Base-by-base conservation (phyloP, 306 rosid species). In the Citrullus amarus region DNA sequence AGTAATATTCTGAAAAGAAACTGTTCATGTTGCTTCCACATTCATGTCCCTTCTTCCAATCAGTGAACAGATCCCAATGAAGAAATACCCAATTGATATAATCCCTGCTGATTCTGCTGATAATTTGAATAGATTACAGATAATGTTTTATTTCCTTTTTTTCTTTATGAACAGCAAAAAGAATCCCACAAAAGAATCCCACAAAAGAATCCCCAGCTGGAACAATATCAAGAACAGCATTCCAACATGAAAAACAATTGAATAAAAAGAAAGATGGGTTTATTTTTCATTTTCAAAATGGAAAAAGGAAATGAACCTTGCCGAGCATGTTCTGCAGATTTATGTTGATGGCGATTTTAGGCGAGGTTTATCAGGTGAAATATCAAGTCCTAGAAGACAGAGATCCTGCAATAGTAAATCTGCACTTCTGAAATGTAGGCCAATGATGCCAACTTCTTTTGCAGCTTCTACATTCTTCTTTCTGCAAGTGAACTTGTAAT, bases 401-500 rank as follows among this genome's bases (percentile, higher is more conserved):
- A 94, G 88, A 81, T 90, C 93, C 74, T 85, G 85, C 10, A 82
- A 83, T 69, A 94, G 87, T 60, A 34, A 62, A 53, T 88, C 82
- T 59, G 82, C 89, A 81, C 79, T 88, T 86, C 73, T 89, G 85
- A 94, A 92, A 84, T 88, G 95, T 46, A 92, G 76, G 81, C 98
- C 93, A 62, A 72, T 71, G 60, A 92, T 89, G 58, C 97, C 98
- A 55, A 92, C 84, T 85, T 90, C 89, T 60, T 51, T 69, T 60
- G 98, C 97, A 43, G 93, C 98, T 71, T 89, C 93, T 61, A 89
- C 98, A 82, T 94, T 90, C 62, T 56, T 85, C 77, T 32, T 71
- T 78, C 98, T 92, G 85, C 34, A 70, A 85, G n/a, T 71, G 50
- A 34, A 79, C 73, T 62, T 44, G 76, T 70, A 22, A 70, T 12